Conservation (phyloP, 1,139 yeast genomes). For the Scheffersomyces insectosa region DNA sequence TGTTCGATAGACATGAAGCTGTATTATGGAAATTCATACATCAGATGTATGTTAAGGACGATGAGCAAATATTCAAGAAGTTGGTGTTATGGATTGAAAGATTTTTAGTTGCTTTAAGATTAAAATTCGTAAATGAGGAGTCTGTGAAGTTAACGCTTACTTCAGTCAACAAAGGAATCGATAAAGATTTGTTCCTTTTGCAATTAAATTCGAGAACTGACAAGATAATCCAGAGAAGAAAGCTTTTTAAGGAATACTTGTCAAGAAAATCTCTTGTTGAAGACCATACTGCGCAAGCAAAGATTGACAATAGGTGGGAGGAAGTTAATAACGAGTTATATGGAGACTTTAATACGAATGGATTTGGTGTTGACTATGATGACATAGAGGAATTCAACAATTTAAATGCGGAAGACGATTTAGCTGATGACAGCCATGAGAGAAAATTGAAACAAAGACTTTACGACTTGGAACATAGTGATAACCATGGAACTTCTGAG, state of each 20-base stretch:
- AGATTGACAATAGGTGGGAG: slow-evolving; percentile 52
- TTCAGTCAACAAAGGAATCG: slow-evolving; percentile 13
- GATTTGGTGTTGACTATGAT: slow-evolving; percentile 59
- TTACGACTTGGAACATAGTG: slow-evolving; percentile 10
- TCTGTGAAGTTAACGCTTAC: slow-evolving; percentile 43
- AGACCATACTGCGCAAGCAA: slow-evolving; percentile 22
- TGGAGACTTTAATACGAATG: slow-evolving; percentile 39
- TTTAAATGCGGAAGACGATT: slow-evolving; percentile 21
- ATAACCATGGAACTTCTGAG: slow-evolving; percentile 15
- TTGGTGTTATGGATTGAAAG: slow-evolving; percentile 67
- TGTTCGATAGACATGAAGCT: slow-evolving; percentile 70
- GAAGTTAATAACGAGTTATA: slow-evolving; percentile 45
- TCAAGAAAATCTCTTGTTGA: slow-evolving; percentile 17
- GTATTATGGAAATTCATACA: slow-evolving; percentile 74
- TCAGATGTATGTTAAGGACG: slow-evolving; percentile 72
- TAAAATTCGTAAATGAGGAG: slow-evolving; percentile 57
- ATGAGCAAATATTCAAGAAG: slow-evolving; percentile 67
- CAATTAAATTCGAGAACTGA: slow-evolving; percentile 35
- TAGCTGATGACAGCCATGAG: slow-evolving; percentile 3
- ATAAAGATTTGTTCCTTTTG: slow-evolving; percentile 24
- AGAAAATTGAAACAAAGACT: neutral
- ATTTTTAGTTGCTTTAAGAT: slow-evolving; percentile 57
- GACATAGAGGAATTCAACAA: slow-evolving; percentile 60
- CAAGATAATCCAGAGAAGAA: slow-evolving; percentile 30
- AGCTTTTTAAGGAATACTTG: slow-evolving; percentile 36